phyloP scores from a whole-genome alignment of 2,329 filamentous ascomycete species.

The Colletotrichum tropicicola region DNA sequence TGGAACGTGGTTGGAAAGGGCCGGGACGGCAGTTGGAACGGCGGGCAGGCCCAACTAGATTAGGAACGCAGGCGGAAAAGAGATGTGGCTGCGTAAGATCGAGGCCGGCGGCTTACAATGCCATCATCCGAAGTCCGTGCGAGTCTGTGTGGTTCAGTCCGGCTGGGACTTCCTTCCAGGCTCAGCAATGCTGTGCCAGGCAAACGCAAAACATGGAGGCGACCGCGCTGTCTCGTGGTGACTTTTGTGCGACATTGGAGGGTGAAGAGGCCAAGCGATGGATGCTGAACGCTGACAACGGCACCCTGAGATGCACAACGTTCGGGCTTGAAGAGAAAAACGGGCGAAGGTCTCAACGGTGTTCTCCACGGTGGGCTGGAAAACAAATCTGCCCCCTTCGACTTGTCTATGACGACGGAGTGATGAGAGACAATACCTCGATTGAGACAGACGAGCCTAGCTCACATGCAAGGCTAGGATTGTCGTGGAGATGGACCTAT shows the following conservation, averaged over 20 bases:
- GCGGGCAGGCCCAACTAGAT: neutral
- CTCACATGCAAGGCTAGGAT: neutral
- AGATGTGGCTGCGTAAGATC: constrained; percentile 17
- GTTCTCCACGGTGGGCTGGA: neutral
- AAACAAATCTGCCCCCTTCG: neutral
- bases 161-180: neutral
- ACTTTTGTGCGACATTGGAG: constrained; percentile 12
- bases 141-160: neutral
- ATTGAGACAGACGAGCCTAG: neutral
- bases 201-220: constrained; percentile 2
- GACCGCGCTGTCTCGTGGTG: neutral
- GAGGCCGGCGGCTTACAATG: neutral
- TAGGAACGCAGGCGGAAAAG: neutral
- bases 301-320: neutral
- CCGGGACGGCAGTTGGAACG: constrained; percentile 12
- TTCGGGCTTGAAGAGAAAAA: neutral
- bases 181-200: neutral
- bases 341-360: neutral
- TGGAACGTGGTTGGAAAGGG: constrained; percentile 9
- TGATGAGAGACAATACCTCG: neutral
- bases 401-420: constrained; percentile 4
- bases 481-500: neutral
- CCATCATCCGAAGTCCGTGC: constrained; percentile 9
- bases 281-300: neutral
- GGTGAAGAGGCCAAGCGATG: neutral